These are phyloP conservation scores for Emericellopsis terricola DNA, from an alignment of 495 filamentous ascomycete species.

Conservation along the genomic window DNA sequence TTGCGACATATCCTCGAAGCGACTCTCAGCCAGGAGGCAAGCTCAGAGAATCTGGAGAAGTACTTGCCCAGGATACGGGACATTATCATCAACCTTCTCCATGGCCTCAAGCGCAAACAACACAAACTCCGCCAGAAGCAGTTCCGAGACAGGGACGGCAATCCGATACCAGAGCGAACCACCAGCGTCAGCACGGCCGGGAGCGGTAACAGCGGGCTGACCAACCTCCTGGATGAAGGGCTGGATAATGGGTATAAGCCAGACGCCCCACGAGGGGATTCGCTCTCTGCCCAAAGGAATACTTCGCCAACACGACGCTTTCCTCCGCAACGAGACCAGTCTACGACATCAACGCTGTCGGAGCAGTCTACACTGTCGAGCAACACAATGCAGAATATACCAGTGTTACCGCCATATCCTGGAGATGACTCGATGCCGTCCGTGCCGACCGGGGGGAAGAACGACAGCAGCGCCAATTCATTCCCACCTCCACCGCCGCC, in stretches of 20 bases:
- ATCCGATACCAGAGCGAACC: conserved; percentile 27
- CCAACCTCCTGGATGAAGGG: conserved; percentile 46
- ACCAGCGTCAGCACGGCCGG: conserved; percentile 48
- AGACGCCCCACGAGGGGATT: conserved; percentile 10
- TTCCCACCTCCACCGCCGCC: conserved; percentile 56
- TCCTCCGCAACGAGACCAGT: conserved; percentile 23
- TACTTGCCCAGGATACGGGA: conserved; percentile 88
- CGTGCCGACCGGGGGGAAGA: conserved; percentile 11
- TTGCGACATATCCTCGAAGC: conserved; percentile 83
- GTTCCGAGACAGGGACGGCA: conserved; percentile 41
- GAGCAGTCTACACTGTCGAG: conserved; percentile 46
- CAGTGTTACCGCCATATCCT: conserved; percentile 45
- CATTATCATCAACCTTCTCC: conserved; percentile 93
- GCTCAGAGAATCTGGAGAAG: conserved; percentile 72
- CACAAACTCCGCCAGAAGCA: conserved; percentile 72
- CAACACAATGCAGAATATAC: conserved; percentile 47
- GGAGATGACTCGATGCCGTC: conserved; percentile 32
- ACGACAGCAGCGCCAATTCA: conserved; percentile 28
- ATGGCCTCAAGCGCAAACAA: conserved; percentile 92
- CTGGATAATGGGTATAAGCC: conserved; percentile 24
- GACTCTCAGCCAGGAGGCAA: conserved; percentile 91
- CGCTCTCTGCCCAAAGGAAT: conserved; percentile 6
- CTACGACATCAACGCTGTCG: conserved; percentile 23
- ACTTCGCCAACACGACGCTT: conserved; percentile 22
- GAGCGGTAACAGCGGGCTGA: conserved; percentile 41